These are phyloP conservation scores for Cercospora brassicicola DNA, from an alignment of 2,329 filamentous ascomycete species.

Conservation along the genomic window DNA sequence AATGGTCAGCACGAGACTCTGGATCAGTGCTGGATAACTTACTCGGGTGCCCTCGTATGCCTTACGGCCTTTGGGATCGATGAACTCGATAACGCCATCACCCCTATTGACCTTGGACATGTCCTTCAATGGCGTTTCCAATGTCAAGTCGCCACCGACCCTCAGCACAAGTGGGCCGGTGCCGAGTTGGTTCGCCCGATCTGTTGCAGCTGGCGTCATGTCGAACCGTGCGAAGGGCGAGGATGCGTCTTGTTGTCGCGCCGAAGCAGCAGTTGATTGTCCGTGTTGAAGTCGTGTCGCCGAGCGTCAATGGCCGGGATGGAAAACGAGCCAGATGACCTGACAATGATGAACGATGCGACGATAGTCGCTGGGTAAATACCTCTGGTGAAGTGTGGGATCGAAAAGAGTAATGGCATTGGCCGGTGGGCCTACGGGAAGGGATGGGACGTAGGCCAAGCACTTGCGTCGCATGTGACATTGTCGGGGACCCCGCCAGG, in stretches of 20 bases:
- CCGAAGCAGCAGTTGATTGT: not conserved
- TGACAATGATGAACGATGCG: not conserved
- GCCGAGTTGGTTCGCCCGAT: not conserved
- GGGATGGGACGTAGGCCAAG: not conserved
- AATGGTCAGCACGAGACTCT: not conserved
- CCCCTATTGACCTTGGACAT: not conserved
- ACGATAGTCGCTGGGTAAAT: too few species aligned
- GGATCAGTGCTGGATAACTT: not conserved
- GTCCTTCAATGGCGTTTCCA: not conserved
- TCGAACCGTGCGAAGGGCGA: not conserved
- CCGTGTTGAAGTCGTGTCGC: not conserved
- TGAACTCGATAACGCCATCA: not conserved
- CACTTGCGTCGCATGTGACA: not conserved
- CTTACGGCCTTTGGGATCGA: not conserved
- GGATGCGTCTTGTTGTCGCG: not conserved
- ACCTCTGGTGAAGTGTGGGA: not conserved
- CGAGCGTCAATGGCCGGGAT: not conserved
- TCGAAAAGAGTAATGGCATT: not conserved
- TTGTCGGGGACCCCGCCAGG: not conserved
- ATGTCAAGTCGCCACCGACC: not conserved
- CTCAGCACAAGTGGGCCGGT: not conserved
- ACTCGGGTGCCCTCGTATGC: not conserved
- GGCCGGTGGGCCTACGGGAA: not conserved
- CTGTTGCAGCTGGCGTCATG: not conserved
- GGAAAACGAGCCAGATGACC: not conserved